These are phyloP conservation scores for Talaromyces amestolkiae DNA, from an alignment of 2,329 filamentous ascomycete genomes.

Conservation along the genomic window DNA sequence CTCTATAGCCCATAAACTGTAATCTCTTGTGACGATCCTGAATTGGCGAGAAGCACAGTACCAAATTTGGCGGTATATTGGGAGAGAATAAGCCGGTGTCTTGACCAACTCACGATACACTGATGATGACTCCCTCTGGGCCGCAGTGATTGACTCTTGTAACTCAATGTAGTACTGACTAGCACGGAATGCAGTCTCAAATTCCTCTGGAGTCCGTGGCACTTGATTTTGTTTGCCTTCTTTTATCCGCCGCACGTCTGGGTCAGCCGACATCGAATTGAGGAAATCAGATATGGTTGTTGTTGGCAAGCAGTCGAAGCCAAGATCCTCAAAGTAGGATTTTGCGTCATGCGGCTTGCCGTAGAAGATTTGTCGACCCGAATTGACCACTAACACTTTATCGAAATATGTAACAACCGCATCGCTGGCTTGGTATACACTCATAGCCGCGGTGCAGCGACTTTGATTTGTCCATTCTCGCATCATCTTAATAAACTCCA, in stretches of 20 bases:
- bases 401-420: constrained; percentile 73
- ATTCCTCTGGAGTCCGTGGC: constrained; percentile 6
- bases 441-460: constrained; percentile 70
- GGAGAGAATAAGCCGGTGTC: neutral
- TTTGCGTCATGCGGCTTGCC: constrained; percentile 65
- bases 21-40: neutral
- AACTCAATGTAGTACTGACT: neutral
- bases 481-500: constrained; percentile 64
- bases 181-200: neutral
- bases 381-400: constrained; percentile 75
- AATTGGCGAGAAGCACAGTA: constrained; percentile 5
- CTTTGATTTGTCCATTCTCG: constrained; percentile 71
- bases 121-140: neutral
- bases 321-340: constrained; percentile 47
- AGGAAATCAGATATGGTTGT: constrained; percentile 77
- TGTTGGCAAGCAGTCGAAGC: constrained; percentile 67
- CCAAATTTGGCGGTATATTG: constrained; percentile 2
- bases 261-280: constrained; percentile 50
- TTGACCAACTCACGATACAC: neutral
- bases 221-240: neutral
- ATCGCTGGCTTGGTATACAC: constrained; percentile 77
- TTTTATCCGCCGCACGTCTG: constrained; percentile 5
- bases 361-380: constrained; percentile 69
- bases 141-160: neutral
- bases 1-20: neutral